Evolutionary conservation across 345 rosid genomes (phyloP), one percentile per base, ranked within the genome.

Genomic region (Aquilaria malaccensis): DNA sequence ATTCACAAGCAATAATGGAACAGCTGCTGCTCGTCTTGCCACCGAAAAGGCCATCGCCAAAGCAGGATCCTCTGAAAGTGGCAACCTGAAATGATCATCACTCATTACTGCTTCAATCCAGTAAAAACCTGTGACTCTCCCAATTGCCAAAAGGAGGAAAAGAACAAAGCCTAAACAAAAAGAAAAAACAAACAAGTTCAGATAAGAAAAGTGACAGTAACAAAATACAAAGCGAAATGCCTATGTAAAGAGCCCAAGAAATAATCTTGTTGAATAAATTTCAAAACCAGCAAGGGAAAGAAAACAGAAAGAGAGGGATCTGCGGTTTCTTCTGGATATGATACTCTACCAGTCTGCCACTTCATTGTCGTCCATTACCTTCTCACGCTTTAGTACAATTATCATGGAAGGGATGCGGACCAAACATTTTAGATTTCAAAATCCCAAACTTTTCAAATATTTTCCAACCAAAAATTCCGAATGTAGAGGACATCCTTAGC

Each of bases 41-140:
- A 88, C 99, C 50, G 99, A 91, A 74, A 94, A 90, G 56, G 97
- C 99, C 99, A 94, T 94, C 67, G 97, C 97, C 68, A 94, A 74
- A 60, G 99, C 95, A 77, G 92, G 93, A 81, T 94, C 99, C 78
- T 94, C 99, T 10, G 99, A 86, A 67, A 90, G 96, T 30, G 94
- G 70, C 66, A 90, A 75, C 85, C 99, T 94, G 72, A 58, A 79
- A 30, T 56, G 47, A n/a, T 61, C 59, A 69, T 71, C 59, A 61
- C 31, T 75, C 62, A 64, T 11, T 14, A 49, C 37, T 68, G 64
- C 65, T 70, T 43, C 29, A 7, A 61, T 47, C 45, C 22, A 60
- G 45, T 31, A 2, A 67, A 33, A 55, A 60, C 57, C 58, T 58
- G 41, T 57, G 59, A 61, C 45, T 37, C 50, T 13, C 32, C 6